Conservation (phyloP, 2,329 filamentous ascomycete genomes). For the Trichothecium sympodiale region DNA sequence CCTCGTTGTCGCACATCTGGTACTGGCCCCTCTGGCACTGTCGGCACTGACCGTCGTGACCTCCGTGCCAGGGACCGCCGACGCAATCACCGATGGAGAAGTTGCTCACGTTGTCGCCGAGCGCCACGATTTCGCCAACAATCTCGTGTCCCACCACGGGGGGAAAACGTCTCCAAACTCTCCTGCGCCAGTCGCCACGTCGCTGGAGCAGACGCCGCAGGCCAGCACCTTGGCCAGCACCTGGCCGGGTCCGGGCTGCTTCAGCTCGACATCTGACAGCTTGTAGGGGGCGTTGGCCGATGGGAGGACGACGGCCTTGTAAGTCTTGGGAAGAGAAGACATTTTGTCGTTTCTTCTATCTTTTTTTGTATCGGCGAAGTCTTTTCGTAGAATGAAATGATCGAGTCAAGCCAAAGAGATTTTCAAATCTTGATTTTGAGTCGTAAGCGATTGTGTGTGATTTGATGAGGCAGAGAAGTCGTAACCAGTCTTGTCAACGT, state of each 20-base stretch:
- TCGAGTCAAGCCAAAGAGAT: too few relatives aligned
- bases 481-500: too few relatives aligned
- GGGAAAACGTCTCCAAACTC: slow-evolving; percentile 46
- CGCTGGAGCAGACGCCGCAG: slow-evolving; percentile 61
- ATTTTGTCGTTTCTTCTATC: slow-evolving; percentile 9
- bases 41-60: slow-evolving; percentile 50
- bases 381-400: too few relatives aligned
- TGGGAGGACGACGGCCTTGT: slow-evolving; percentile 53
- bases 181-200: slow-evolving; percentile 36
- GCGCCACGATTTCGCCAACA: slow-evolving; percentile 53
- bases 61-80: slow-evolving; percentile 37
- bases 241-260: slow-evolving; percentile 42
- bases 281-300: slow-evolving; percentile 37
- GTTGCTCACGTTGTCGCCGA: slow-evolving; percentile 44
- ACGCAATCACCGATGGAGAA: slow-evolving; percentile 56
- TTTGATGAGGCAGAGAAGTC: too few relatives aligned
- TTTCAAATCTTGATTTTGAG: too few relatives aligned
- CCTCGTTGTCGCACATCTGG: slow-evolving; percentile 55
- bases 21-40: slow-evolving; percentile 51
- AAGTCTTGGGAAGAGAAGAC: slow-evolving; percentile 48
- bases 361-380: background rate
- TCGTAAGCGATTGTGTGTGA: too few relatives aligned
- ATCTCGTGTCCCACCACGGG: slow-evolving; percentile 59
- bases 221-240: slow-evolving; percentile 62
- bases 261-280: slow-evolving; percentile 49